A percentile compares a stretch with the other conserved stretches of the same genome.
phyloP scores from a whole-genome alignment of 257 asterid species.

The Scutellaria barbata region DNA sequence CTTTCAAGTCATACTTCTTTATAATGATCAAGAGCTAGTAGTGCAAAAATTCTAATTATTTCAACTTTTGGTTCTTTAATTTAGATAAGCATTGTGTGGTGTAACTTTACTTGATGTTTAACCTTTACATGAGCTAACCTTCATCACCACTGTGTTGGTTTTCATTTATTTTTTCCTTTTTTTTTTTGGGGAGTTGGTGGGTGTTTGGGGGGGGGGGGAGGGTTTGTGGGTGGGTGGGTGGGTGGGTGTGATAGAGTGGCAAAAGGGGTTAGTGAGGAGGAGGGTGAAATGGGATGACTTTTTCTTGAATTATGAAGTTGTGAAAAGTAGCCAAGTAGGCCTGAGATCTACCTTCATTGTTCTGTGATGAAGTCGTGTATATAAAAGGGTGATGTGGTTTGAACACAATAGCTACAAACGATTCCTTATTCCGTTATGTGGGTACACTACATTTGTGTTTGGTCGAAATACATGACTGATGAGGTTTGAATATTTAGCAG shows the following conservation, averaged over 20 bases:
- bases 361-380: background rate
- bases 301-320: too few relatives aligned
- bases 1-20: background rate
- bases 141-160: background rate
- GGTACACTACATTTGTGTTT: background rate
- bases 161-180: background rate
- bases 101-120: background rate
- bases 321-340: too few relatives aligned
- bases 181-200: background rate
- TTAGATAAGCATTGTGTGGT: background rate
- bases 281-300: too few relatives aligned
- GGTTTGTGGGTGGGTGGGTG: too few relatives aligned
- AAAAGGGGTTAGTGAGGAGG: too few relatives aligned
- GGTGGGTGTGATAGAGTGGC: background rate
- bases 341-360: too few relatives aligned
- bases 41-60: slow-evolving; percentile 15
- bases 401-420: background rate
- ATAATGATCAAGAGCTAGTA: slow-evolving; percentile 4
- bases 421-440: background rate
- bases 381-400: background rate
- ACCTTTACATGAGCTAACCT: background rate
- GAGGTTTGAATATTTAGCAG: background rate
- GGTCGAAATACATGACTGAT: background rate
- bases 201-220: too few relatives aligned
- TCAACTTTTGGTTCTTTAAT: slow-evolving; percentile 1